Base-by-base conservation (phyloP, 257 asterid genomes). In the Leonotis leonurus region DNA sequence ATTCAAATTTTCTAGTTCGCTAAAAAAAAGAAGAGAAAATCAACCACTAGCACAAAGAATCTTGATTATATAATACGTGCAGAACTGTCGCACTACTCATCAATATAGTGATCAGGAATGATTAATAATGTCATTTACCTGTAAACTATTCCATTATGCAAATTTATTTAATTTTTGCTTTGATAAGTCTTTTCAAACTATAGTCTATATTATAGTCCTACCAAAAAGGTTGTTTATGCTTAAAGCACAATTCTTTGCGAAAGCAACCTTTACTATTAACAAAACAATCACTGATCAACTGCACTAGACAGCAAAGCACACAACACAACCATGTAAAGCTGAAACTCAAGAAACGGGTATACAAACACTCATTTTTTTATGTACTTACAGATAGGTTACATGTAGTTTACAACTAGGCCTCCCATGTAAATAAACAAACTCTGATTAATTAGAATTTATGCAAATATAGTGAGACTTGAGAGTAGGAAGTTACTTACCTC, bases 341-440 rank as follows among this genome's bases (percentile, higher is more conserved):
- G 30, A 13, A 39, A 8, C 30, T 3, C 18, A 0, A 27, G n/a
- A 64, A 54, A 62, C 43, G 67, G n/a, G 39, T 73, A 66, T 36
- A 59, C 75, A 72, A 62, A 68, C 77, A 74, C 78, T 53, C 78
- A n/a, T 64, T 62, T 64, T 57, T n/a, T n/a, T n/a, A n/a, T n/a
- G n/a, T 75, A 82, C 81, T 70, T 81, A 73, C 83, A 79, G 71
- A 73, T 61, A n/a, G 69, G 78, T 70, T 67, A 78, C 78, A 79
- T 24, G 58, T 39, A 51, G 78, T 77, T 66, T 76, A 78, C 82
- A 83, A 58, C 66, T 76, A 67, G 65, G 61, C 71, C 78, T 72
- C 62, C 74, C 73, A 69, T 69, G 73, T 55, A 78, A 57, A 77
- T 68, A 81, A 33, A 81, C 81, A 84, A 76, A 77, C 81, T 50